phyloP scores from a whole-genome alignment of 768 basidiomycete genomes.

The Zangia roseola region DNA sequence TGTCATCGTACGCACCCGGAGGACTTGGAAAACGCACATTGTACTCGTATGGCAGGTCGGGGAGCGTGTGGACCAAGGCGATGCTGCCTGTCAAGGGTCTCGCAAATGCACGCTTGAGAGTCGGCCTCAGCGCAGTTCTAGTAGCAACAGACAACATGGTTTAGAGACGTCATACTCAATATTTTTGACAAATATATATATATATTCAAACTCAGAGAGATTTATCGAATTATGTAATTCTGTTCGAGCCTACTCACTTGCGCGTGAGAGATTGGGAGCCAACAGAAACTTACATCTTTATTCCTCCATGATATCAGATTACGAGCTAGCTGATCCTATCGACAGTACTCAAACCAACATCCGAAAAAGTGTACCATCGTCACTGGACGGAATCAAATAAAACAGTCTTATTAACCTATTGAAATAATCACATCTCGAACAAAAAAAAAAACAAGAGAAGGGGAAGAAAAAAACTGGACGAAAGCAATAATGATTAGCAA shows the following conservation, averaged over 20 bases:
- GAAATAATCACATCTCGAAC: slow-evolving; percentile 6
- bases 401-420: slow-evolving; percentile 8
- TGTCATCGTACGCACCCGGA: too few species aligned
- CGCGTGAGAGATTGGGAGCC: too few species aligned
- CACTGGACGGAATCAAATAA: neutral
- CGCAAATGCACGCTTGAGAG: slow-evolving; percentile 45
- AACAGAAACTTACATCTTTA: slow-evolving; percentile 6
- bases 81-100: slow-evolving; percentile 33
- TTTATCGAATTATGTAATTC: neutral
- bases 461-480: slow-evolving; percentile 4
- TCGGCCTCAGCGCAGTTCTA: slow-evolving; percentile 42
- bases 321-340: slow-evolving; percentile 4
- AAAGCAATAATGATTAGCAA: slow-evolving; percentile 36
- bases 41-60: slow-evolving; percentile 76
- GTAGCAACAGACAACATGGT: slow-evolving; percentile 51
- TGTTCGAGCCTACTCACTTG: too few species aligned
- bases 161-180: slow-evolving; percentile 10
- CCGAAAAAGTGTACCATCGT: neutral
- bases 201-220: slow-evolving; percentile 4
- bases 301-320: slow-evolving; percentile 9
- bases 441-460: slow-evolving; percentile 5
- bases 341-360: neutral
- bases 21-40: slow-evolving; percentile 46
- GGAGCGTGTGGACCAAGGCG: slow-evolving; percentile 67
- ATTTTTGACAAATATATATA: neutral